phyloP scores from a whole-genome alignment of 768 basidiomycete species.

The Lactarius vividus region DNA sequence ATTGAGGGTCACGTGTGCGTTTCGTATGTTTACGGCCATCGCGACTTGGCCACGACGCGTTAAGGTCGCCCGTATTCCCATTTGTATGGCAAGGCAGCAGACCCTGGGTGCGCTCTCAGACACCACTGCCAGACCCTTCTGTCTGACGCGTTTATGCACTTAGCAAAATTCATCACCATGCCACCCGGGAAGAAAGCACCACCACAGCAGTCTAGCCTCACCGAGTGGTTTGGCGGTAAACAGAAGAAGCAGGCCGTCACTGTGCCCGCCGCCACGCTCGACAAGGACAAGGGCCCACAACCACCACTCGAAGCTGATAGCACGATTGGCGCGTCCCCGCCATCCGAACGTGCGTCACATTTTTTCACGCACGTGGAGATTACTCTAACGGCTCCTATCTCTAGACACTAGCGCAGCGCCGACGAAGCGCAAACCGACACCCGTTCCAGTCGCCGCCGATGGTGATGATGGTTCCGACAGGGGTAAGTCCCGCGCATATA shows the following conservation, averaged over 20 bases:
- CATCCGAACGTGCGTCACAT: conserved; percentile 14
- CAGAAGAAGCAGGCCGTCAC: conserved; percentile 33
- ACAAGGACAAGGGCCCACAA: conserved; percentile 20
- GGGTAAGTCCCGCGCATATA: background rate
- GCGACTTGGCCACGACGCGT: conserved; percentile 22
- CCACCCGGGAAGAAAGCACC: conserved; percentile 65
- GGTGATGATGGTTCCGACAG: background rate
- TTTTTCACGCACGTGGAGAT: background rate
- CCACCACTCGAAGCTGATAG: background rate
- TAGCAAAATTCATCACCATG: conserved; percentile 79
- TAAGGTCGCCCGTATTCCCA: background rate
- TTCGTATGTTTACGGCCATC: conserved; percentile 19
- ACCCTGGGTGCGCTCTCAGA: conserved; percentile 51
- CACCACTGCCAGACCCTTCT: background rate
- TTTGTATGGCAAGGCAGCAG: conserved; percentile 66
- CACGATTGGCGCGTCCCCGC: background rate
- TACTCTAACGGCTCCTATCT: background rate
- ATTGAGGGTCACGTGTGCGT: conserved; percentile 14
- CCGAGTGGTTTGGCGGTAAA: conserved; percentile 68
- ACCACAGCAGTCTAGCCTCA: conserved; percentile 74
- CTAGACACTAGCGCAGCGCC: background rate
- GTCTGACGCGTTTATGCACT: background rate
- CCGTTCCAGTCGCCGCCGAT: background rate
- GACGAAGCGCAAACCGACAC: conserved; percentile 22
- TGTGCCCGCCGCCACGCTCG: conserved; percentile 27